Conservation (phyloP, 2,329 filamentous ascomycete species). For the Pestalotiopsis fici region DNA sequence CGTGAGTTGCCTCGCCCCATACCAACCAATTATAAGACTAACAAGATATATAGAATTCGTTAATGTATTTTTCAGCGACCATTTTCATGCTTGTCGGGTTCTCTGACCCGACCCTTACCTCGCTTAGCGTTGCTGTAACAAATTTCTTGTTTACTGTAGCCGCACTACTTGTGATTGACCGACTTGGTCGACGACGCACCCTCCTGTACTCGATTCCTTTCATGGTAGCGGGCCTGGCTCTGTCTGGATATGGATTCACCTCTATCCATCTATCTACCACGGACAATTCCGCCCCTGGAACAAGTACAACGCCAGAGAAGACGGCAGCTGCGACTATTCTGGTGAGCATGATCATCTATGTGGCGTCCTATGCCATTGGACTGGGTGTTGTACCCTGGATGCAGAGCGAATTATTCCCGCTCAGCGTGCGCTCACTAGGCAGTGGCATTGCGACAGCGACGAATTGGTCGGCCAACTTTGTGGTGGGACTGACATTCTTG, state of each 20-base stretch:
- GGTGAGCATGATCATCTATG: slow-evolving; percentile 77
- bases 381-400: slow-evolving; percentile 96
- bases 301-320: slow-evolving; percentile 1
- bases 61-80: slow-evolving; percentile 90
- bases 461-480: slow-evolving; percentile 85
- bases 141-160: slow-evolving; percentile 80
- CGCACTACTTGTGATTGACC: slow-evolving; percentile 77
- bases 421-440: slow-evolving; percentile 71
- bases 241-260: slow-evolving; percentile 73
- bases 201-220: slow-evolving; percentile 81
- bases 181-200: slow-evolving; percentile 75
- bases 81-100: slow-evolving; percentile 81
- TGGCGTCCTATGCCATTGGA: slow-evolving; percentile 82
- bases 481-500: slow-evolving; percentile 84
- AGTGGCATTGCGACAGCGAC: slow-evolving; percentile 76
- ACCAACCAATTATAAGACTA: neutral
- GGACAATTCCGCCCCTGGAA: neutral
- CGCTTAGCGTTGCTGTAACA: slow-evolving; percentile 77
- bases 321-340: slow-evolving; percentile 63
- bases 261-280: slow-evolving; percentile 50
- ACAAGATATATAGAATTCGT: slow-evolving; percentile 61
- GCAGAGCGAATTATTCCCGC: slow-evolving; percentile 87
- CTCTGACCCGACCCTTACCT: slow-evolving; percentile 75
- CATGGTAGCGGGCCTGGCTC: slow-evolving; percentile 73
- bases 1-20: neutral